Evolutionary conservation across 1,284 basidiomycete species (phyloP).

Genomic region (Trichosporon asahii): DNA sequence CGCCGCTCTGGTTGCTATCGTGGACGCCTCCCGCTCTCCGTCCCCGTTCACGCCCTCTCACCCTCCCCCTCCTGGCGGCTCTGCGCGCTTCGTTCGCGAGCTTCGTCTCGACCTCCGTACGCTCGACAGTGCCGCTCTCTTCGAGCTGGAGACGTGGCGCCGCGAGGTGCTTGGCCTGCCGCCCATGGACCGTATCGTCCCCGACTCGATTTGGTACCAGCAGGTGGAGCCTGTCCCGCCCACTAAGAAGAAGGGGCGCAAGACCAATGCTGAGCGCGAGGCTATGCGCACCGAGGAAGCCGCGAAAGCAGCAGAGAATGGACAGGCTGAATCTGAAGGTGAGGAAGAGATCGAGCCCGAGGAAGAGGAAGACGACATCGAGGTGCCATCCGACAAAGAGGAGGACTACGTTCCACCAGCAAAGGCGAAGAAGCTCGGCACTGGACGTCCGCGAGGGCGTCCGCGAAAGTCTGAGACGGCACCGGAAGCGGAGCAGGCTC

Average conservation of each 20-base stretch:
- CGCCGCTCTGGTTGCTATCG: neutral
- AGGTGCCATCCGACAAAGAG: neutral
- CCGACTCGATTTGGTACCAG: slow-evolving; percentile 27
- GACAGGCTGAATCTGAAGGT: neutral
- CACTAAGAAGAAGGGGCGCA: slow-evolving; percentile 6
- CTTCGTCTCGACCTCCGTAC: slow-evolving; percentile 42
- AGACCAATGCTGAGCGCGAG: neutral
- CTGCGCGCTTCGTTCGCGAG: slow-evolving; percentile 34
- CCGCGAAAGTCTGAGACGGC: neutral
- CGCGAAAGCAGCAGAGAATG: neutral
- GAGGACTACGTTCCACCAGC: neutral
- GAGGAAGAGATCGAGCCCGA: neutral
- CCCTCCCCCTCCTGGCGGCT: slow-evolving; percentile 33
- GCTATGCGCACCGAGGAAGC: neutral
- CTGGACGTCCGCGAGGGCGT: neutral
- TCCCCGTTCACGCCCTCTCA: slow-evolving; percentile 19
- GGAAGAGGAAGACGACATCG: neutral
- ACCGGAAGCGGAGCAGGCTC: neutral
- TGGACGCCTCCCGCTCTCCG: slow-evolving; percentile 11
- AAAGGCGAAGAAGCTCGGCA: neutral
- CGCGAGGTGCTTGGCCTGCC: slow-evolving; percentile 32
- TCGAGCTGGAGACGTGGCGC: slow-evolving; percentile 43
- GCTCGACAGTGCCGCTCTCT: slow-evolving; percentile 40
- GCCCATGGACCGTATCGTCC: slow-evolving; percentile 29
- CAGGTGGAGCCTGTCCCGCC: neutral